Base-by-base conservation (phyloP, 352 stramenopile species). In the Pythium vanterpoolii region DNA sequence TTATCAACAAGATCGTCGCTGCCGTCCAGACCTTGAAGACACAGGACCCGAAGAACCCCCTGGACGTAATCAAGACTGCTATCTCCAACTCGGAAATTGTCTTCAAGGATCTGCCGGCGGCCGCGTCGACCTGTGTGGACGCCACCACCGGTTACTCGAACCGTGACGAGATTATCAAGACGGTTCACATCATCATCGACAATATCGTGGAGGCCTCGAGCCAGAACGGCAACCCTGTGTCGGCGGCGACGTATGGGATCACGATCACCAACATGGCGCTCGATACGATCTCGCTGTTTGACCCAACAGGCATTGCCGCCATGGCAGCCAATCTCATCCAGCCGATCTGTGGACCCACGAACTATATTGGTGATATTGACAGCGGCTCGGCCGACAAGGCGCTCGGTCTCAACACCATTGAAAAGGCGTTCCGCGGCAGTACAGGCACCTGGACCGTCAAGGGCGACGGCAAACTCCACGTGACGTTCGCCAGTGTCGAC, bases 261-360 rank as follows among this genome's bases (percentile, higher is more conserved):
- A 68, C 54, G 24, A 74, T 84, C 33, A 64, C 72, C 27, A 67
- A 87, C 42, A 66, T 81, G 23, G 69, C 61, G 14, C 65, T 76
- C 16, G 69, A 72, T 1, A 76, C 72, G 30, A 79, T 83, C 61
- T 56, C 71, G 43, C 53, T 81, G 31, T 74, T 73, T 59, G 77
- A 87, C 24, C 67, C 60, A 18, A 76, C 64, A 19, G 76, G 76
- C 18, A 51, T 84, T 31, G 71, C 68, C 21, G 51, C 49, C 31
- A 55, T 74, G n/a, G 66, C 76, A 9, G 64, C 70, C 38, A 71
- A 83, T 47, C 83, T 68, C 33, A 65, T 87, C 19, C 74, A 84
- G 64, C 72, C 74, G 14, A 75, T 87, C 66, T 87, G 77, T 45
- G 71, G 71, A 2, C 72, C 73, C 9, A 84, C 77, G 9, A 44